These are phyloP conservation scores for Astragalus membranaceus DNA, from an alignment of 306 rosid species.

Conservation along the genomic window DNA sequence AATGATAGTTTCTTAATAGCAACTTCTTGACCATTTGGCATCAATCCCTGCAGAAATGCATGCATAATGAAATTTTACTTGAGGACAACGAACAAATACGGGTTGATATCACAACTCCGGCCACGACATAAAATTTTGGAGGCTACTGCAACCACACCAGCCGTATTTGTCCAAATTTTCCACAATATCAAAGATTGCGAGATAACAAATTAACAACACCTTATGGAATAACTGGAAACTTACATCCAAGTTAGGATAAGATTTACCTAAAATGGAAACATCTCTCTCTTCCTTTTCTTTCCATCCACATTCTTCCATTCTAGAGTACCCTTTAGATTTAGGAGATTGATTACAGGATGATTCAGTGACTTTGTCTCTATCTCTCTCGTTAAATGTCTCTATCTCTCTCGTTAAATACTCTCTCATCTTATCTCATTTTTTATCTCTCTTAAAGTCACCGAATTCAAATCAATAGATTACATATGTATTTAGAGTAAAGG, in stretches of 20 bases:
- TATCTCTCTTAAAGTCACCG: too few species aligned
- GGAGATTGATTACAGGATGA: neutral
- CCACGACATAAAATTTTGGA: neutral
- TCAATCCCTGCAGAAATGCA: conserved; percentile 53
- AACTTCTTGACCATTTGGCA: conserved; percentile 87
- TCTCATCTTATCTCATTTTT: too few species aligned
- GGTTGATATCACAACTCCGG: neutral
- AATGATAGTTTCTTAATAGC: conserved; percentile 81
- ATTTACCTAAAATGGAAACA: neutral
- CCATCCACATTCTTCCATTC: neutral
- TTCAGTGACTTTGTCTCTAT: too few species aligned
- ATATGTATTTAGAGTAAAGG: too few species aligned
- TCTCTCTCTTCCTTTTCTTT: neutral
- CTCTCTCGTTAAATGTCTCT: too few species aligned
- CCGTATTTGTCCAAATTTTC: too few species aligned
- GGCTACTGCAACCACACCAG: neutral
- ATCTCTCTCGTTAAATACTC: too few species aligned
- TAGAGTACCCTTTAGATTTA: neutral
- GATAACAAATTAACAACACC: too few species aligned
- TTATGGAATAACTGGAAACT: neutral
- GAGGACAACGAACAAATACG: neutral
- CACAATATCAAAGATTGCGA: too few species aligned
- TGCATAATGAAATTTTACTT: neutral
- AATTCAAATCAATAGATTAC: neutral
- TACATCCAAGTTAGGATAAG: neutral